Conservation (phyloP, 2,329 filamentous ascomycete species). For the Pseudocercospora ulei region DNA sequence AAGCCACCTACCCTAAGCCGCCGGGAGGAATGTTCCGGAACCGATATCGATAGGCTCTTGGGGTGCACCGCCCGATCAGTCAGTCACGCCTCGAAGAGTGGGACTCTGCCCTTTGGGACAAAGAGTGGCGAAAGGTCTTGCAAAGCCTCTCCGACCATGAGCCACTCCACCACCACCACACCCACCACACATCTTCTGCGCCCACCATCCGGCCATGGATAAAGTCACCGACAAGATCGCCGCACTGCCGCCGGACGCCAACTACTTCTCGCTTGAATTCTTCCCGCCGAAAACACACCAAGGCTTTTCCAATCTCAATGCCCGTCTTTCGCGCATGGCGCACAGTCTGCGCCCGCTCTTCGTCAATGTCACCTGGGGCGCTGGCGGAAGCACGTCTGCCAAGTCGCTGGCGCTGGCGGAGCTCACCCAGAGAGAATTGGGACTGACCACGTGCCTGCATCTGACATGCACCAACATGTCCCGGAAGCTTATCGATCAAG, state of each 20-base stretch:
- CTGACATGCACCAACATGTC: constrained; percentile 98
- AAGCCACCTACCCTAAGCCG: too few species aligned
- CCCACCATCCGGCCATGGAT: constrained; percentile 47
- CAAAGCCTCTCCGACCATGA: constrained; percentile 11
- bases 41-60: too few species aligned
- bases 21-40: too few species aligned
- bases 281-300: constrained; percentile 96
- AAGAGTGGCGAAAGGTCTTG: too few species aligned
- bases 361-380: constrained; percentile 96
- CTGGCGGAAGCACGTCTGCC: constrained; percentile 78
- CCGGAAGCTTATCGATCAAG: constrained; percentile 70
- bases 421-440: constrained; percentile 83
- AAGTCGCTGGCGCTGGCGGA: constrained; percentile 93
- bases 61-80: not conserved
- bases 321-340: constrained; percentile 89
- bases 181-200: constrained; percentile 13
- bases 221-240: constrained; percentile 69
- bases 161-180: constrained; percentile 6
- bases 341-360: constrained; percentile 83
- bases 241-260: constrained; percentile 67
- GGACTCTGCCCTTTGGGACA: too few species aligned
- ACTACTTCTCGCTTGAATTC: constrained; percentile 96
- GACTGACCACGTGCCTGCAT: constrained; percentile 88
- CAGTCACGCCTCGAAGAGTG: too few species aligned
- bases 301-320: constrained; percentile 88